Conservation (phyloP, 257 asterid genomes). For the Primulina eburnea region DNA sequence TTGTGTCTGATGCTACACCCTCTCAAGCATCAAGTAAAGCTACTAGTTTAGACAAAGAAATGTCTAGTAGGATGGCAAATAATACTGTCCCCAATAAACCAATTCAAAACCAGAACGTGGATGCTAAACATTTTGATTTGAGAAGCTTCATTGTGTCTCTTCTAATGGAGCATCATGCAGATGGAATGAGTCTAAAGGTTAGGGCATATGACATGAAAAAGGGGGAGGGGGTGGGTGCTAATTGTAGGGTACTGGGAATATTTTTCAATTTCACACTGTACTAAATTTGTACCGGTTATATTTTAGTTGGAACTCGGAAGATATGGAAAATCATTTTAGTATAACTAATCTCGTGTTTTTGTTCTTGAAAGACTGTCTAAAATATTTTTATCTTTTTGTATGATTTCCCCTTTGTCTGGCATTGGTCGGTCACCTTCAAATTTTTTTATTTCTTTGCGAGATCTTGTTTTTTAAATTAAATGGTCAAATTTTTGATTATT, state of each 20-base stretch:
- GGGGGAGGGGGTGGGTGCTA: not conserved
- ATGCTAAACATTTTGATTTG: slow-evolving; percentile 58
- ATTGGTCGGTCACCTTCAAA: not conserved
- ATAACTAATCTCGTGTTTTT: not conserved
- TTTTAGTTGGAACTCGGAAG: not conserved
- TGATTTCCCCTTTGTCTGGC: not conserved
- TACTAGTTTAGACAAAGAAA: slow-evolving; percentile 58
- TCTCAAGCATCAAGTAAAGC: slow-evolving; percentile 39
- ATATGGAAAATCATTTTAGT: not conserved
- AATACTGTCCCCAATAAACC: slow-evolving; percentile 47
- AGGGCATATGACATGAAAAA: slow-evolving; percentile 15
- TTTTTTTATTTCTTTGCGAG: not conserved
- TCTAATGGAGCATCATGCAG: slow-evolving; percentile 62
- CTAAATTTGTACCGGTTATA: not conserved
- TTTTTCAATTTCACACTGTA: not conserved
- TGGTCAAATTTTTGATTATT: not conserved
- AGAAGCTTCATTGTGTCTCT: slow-evolving; percentile 61
- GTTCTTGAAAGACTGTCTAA: slow-evolving; percentile 13
- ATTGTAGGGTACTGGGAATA: slow-evolving; percentile 1
- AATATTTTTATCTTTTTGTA: not conserved
- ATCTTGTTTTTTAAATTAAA: not conserved
- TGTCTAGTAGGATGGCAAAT: slow-evolving; percentile 37
- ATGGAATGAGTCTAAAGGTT: slow-evolving; percentile 89
- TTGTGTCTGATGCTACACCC: slow-evolving; percentile 38
- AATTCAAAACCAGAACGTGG: slow-evolving; percentile 37